Evolutionary conservation across 306 rosid species (phyloP).

Genomic region (Prunus armeniaca): DNA sequence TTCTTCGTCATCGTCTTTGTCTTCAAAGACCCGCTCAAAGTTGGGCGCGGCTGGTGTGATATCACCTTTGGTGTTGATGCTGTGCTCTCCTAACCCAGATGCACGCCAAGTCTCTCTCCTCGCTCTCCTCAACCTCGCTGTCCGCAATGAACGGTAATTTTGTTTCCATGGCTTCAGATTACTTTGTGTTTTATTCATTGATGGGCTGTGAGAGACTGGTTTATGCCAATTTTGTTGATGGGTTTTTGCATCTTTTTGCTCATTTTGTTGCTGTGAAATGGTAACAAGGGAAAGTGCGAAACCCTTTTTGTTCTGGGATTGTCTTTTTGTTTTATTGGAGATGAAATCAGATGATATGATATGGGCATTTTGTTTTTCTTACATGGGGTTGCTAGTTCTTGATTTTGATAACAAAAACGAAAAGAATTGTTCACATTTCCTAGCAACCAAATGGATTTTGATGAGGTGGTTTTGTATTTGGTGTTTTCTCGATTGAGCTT

Average conservation of each 20-base stretch:
- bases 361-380: neutral
- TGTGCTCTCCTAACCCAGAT: slow-evolving; percentile 60
- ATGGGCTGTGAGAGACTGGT: neutral
- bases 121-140: slow-evolving; percentile 90
- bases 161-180: neutral
- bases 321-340: neutral
- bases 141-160: slow-evolving; percentile 65
- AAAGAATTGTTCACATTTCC: neutral
- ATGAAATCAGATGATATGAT: neutral
- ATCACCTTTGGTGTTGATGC: slow-evolving; percentile 77
- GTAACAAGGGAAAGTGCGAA: neutral
- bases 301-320: neutral
- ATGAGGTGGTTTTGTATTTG: neutral
- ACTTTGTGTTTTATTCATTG: neutral
- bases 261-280: neutral
- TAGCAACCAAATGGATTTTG: neutral
- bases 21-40: slow-evolving; percentile 57
- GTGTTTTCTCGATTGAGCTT: neutral
- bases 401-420: neutral
- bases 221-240: neutral
- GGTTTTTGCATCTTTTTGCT: neutral
- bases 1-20: slow-evolving; percentile 23
- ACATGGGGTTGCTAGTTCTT: neutral
- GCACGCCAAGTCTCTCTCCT: slow-evolving; percentile 84
- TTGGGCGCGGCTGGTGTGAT: slow-evolving; percentile 71